Evolutionary conservation across 306 rosid species (phyloP).

Genomic region (Abrus pulchellus): DNA sequence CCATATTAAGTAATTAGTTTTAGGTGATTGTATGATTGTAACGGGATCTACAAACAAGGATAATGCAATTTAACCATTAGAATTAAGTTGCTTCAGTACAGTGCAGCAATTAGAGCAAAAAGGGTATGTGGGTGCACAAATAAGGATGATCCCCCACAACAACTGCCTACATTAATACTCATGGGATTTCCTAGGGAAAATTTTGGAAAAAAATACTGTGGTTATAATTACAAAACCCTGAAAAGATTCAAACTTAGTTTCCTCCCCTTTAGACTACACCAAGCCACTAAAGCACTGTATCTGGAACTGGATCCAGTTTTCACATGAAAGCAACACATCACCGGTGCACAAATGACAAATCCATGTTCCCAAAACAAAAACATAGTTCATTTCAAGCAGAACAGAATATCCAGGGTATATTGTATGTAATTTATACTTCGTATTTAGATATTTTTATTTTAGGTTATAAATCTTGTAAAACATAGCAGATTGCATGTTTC

Average conservation of each 20-base stretch:
- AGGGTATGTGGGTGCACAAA: slow-evolving; percentile 2
- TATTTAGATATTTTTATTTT: background rate
- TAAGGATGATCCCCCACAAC: background rate
- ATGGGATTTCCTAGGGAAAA: slow-evolving; percentile 16
- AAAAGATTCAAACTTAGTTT: slow-evolving; percentile 2
- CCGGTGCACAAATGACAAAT: slow-evolving; percentile 12
- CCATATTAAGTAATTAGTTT: slow-evolving; percentile 7
- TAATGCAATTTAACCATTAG: slow-evolving; percentile 22
- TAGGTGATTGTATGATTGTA: slow-evolving; percentile 6
- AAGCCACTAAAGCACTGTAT: slow-evolving; percentile 24
- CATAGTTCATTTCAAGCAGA: too few species aligned
- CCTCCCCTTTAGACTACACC: slow-evolving; percentile 22
- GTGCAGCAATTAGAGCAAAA: slow-evolving; percentile 25
- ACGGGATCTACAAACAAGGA: slow-evolving; percentile 4
- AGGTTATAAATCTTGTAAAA: background rate
- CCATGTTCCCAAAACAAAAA: background rate
- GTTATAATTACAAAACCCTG: slow-evolving; percentile 12
- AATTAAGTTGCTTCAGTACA: slow-evolving; percentile 9
- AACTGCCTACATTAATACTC: slow-evolving; percentile 13
- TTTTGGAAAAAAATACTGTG: background rate
- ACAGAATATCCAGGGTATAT: too few species aligned
- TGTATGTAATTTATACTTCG: background rate
- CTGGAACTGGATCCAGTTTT: slow-evolving; percentile 20
- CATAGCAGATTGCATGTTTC: slow-evolving; percentile 3
- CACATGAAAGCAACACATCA: slow-evolving; percentile 9